Evolutionary conservation across 2,329 filamentous ascomycete genomes (phyloP).

Genomic region (Xylaria polymorpha): DNA sequence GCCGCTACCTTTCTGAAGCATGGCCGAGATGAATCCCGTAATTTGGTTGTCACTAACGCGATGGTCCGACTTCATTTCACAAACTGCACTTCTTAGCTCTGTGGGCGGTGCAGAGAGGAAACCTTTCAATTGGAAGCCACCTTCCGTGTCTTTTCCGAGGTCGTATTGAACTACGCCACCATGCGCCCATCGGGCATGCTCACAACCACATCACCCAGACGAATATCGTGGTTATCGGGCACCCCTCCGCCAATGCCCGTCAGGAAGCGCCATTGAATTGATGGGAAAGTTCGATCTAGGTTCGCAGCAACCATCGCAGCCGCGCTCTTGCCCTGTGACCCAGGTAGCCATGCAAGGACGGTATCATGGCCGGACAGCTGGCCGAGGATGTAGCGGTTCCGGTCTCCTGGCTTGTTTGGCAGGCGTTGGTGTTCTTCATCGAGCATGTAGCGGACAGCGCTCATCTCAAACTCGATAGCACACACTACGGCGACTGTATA

Average conservation of each 20-base stretch:
- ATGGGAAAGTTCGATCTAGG: slow-evolving; percentile 43
- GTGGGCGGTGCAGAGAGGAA: slow-evolving; percentile 37
- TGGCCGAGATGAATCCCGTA: slow-evolving; percentile 24
- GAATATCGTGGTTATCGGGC: slow-evolving; percentile 33
- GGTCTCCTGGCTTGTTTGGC: slow-evolving; percentile 36
- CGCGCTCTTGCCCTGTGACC: slow-evolving; percentile 43
- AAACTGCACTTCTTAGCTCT: slow-evolving; percentile 36
- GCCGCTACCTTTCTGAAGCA: slow-evolving; percentile 26
- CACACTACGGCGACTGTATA: no score
- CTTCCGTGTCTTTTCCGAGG: slow-evolving; percentile 24
- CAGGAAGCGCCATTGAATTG: slow-evolving; percentile 44
- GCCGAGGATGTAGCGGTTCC: slow-evolving; percentile 46
- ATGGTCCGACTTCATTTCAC: slow-evolving; percentile 39
- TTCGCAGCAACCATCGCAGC: slow-evolving; percentile 45
- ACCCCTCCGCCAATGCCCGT: slow-evolving; percentile 36
- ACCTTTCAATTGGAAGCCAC: slow-evolving; percentile 32
- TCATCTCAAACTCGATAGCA: slow-evolving; percentile 44
- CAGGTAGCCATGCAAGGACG: slow-evolving; percentile 47
- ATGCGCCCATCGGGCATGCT: slow-evolving; percentile 23
- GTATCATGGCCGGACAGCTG: slow-evolving; percentile 45
- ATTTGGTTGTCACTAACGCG: slow-evolving; percentile 25
- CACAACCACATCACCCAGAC: slow-evolving; percentile 36
- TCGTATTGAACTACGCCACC: slow-evolving; percentile 27
- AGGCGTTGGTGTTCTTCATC: slow-evolving; percentile 44
- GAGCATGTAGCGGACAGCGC: slow-evolving; percentile 40